Evolutionary conservation across 192 early-diverging fungal species (phyloP), one percentile per base, ranked within the genome.

Genomic region (Piromyces sp.): DNA sequence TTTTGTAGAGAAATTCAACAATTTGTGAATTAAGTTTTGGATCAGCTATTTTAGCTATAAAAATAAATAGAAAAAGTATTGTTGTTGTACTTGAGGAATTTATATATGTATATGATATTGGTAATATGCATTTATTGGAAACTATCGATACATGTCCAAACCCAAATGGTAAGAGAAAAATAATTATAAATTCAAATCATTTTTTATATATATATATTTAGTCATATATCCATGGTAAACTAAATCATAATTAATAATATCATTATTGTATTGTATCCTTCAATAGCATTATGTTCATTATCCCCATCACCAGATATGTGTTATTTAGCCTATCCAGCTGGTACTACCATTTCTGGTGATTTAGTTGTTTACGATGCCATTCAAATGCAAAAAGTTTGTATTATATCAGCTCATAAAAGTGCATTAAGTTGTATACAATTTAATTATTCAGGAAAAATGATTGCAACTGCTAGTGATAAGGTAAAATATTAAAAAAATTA

Each of bases 21-120:
- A 98, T 99, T 81, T 99, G 98, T 86, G 96, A 99, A 86, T 92
- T 99, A 42, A 94, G 94, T 7, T 99, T 97, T 83, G 92, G 93
- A 3, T 96, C 95, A 0, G 91, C 95, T 5, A 95, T 99, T 80
- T 87, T 99, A 79, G 93, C 95, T 0, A 96, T 99, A 22, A 97
- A 97, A 87, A 89, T 99, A 82, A 99, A 99, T 89, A 88, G 97
- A 36, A 94, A 94, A 82, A 90, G 96, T 42, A 88, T 99, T 14
- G 92, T 98, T 40, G 96, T 97, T 15, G 94, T 97, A 30, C 90
- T 99, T 36, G 98, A 99, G 83, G 95, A 96, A 86, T 94, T 94
- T 83, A 96, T 98, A 68, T 98, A 95, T 86, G 92, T 98, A 26
- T 97, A 98, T 87, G 96, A 99, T 83, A 97, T 98, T 80, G 92